A percentile compares a stretch with the other conserved stretches of the same genome.
Conservation (phyloP, 495 filamentous ascomycete species). For the Tetracladium marchalianum region DNA sequence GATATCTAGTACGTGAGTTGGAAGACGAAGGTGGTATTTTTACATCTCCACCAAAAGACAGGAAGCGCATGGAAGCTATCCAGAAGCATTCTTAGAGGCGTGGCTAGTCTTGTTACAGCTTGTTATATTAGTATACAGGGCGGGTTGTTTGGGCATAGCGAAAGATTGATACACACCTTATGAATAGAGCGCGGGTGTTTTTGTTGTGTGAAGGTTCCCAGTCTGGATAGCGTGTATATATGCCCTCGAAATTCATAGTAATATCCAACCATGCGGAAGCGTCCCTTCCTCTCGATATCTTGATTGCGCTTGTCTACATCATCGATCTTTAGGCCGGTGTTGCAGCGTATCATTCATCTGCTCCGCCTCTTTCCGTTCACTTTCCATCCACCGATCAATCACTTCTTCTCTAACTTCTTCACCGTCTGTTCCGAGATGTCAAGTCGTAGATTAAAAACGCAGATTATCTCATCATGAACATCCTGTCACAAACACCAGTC, state of each 20-base stretch:
- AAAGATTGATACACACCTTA: conserved; percentile 4
- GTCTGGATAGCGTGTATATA: no score
- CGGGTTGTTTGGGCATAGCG: conserved; percentile 7
- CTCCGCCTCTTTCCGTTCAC: conserved; percentile 77
- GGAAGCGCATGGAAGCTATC: conserved; percentile 17
- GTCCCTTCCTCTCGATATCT: neutral
- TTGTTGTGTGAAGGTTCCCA: neutral
- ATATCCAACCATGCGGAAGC: neutral
- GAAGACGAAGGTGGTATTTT: conserved; percentile 74
- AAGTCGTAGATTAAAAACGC: conserved; percentile 74
- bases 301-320: neutral
- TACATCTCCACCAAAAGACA: conserved; percentile 83
- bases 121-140: conserved; percentile 13
- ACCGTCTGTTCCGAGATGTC: conserved; percentile 70
- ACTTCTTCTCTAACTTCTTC: conserved; percentile 75
- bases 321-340: neutral
- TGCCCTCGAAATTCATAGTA: no score
- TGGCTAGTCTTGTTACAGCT: neutral
- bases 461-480: conserved; percentile 83
- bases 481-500: conserved; percentile 35
- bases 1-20: conserved; percentile 80
- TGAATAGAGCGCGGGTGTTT: conserved; percentile 14
- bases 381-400: conserved; percentile 81
- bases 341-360: conserved; percentile 58
- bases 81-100: conserved; percentile 11